Percentiles rank a stretch among this genome's conserved stretches.
Conservation (phyloP, 306 rosid genomes). For the Casuarina glauca region DNA sequence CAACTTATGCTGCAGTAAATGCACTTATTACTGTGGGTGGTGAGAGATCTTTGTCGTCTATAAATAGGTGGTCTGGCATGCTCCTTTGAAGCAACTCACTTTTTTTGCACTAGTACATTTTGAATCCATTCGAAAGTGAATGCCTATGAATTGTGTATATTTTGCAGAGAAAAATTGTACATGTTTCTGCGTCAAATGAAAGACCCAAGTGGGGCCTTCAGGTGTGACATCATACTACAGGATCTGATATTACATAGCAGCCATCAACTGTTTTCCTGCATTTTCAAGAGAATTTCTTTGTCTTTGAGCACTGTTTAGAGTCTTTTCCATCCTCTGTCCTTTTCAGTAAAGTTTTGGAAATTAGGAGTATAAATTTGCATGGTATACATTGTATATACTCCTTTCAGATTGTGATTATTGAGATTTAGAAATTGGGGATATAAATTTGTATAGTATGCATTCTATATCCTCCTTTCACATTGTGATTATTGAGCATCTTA, state of each 20-base stretch:
- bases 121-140: slow-evolving; percentile 25
- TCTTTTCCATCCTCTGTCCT: not conserved
- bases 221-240: slow-evolving; percentile 47
- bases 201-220: slow-evolving; percentile 80
- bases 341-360: not conserved
- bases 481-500: not conserved
- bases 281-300: not conserved
- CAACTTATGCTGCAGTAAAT: slow-evolving; percentile 94
- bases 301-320: not conserved
- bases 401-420: not conserved
- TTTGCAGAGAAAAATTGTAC: slow-evolving; percentile 60
- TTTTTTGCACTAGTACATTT: slow-evolving; percentile 17
- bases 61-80: slow-evolving; percentile 81
- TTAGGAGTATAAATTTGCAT: too few relatives aligned
- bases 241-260: slow-evolving; percentile 7
- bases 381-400: not conserved
- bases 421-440: not conserved
- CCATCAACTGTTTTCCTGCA: slow-evolving; percentile 2
- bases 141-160: slow-evolving; percentile 23
- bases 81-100: slow-evolving; percentile 20
- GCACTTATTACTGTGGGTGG: slow-evolving; percentile 79
- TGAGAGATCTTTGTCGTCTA: slow-evolving; percentile 70
- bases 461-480: not conserved
- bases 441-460: too few relatives aligned
- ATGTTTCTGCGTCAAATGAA: slow-evolving; percentile 74